Evolutionary conservation across 495 filamentous ascomycete genomes (phyloP).

Genomic region (Daldinia decipiens): DNA sequence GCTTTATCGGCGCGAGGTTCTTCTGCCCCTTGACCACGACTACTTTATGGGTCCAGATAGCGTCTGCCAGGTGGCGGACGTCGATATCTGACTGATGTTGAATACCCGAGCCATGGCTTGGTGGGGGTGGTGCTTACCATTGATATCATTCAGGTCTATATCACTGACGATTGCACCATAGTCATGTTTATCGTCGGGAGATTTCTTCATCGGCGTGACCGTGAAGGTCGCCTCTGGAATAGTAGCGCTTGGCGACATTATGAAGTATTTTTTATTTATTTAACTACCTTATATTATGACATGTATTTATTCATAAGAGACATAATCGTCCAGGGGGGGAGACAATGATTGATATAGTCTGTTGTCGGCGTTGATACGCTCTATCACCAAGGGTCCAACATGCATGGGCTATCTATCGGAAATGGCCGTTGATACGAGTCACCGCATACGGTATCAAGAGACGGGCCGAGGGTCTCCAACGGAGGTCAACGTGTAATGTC

Average conservation of each 20-base stretch:
- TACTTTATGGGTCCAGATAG: constrained; percentile 55
- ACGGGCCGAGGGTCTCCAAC: constrained; percentile 16
- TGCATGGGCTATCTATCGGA: constrained; percentile 37
- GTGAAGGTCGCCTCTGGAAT: constrained; percentile 34
- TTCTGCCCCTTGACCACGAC: constrained; percentile 54
- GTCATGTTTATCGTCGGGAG: constrained; percentile 40
- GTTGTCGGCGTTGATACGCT: constrained; percentile 11
- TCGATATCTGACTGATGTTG: constrained; percentile 47
- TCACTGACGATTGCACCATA: constrained; percentile 45
- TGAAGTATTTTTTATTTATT: not conserved
- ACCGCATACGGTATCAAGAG: constrained; percentile 18
- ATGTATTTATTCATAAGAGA: not conserved
- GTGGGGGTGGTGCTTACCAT: constrained; percentile 20
- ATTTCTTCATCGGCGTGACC: constrained; percentile 37
- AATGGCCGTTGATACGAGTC: constrained; percentile 31
- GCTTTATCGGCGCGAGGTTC: constrained; percentile 50
- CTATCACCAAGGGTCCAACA: constrained; percentile 29
- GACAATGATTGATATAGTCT: constrained; percentile 13
- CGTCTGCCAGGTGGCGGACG: constrained; percentile 49
- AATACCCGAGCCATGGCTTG: constrained; percentile 1
- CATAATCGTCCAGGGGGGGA: not conserved
- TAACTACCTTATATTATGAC: not conserved
- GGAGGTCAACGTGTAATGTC: constrained; percentile 7
- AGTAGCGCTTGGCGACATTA: constrained; percentile 35
- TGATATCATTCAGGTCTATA: constrained; percentile 47